Base-by-base conservation (phyloP, 2,329 filamentous ascomycete species). In the Diplocarpon rosae region DNA sequence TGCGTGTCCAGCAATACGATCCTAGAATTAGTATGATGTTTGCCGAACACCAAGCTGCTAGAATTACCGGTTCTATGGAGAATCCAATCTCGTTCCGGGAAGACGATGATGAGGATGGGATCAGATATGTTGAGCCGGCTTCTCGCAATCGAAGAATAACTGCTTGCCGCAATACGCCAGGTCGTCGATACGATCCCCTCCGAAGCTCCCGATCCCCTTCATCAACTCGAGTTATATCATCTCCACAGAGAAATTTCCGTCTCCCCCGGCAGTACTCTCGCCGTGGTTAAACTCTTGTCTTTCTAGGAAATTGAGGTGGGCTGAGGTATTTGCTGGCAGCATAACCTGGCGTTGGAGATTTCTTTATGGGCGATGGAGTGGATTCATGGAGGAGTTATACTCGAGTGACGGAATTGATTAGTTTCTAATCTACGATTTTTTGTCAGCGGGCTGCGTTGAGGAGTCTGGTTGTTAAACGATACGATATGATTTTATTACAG, bases 11-110 rank as follows among this genome's bases (percentile, higher is more conserved):
- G 39, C 53, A 57, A 11, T 61, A 58, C 41, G 52, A 61, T 41
- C 56, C 56, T 12, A 47, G 54, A 38, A 60, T 61, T 37, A 60
- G 57, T 38, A 52, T 49, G 49, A 52, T 61, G 29, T 58, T 62
- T 47, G 57, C 58, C 8, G 54, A 57, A 32, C 57, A 61, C 39
- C 59, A 59, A 45, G 36, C 42, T 55, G 31, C 17, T 13, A 31
- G 24, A 24, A n/a, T 27, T 5, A 41, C 49, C 48, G 52, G 43
- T 5, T 39, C 44, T n/a, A 37, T 43, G 32, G 45, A 45, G 15
- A 46, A 53, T 24, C 43, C 39, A 8, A 47, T 45, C n/a, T 45
- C 46, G 17, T 44, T 50, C 3, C 48, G 44, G 16, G 52, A 50
- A 3, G 49, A 46, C 17, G 52, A 50, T 3, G 45, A 49, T 30